Conservation (phyloP, 78 protist species). For the Bigelowiella natans region DNA sequence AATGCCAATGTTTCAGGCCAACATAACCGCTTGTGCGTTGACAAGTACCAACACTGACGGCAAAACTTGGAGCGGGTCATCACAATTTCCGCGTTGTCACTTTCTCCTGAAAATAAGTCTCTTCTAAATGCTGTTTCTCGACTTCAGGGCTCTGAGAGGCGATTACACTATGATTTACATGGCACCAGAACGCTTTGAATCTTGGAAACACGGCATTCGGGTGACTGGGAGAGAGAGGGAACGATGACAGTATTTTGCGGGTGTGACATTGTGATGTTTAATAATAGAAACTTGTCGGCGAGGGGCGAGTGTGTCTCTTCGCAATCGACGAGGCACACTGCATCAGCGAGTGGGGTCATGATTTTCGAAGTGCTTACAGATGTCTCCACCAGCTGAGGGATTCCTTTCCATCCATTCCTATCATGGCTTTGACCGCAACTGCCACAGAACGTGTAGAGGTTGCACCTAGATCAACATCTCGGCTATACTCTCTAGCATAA, state of each 20-base stretch:
- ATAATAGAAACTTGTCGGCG: not conserved
- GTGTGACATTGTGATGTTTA: too few relatives aligned
- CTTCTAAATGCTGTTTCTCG: not conserved
- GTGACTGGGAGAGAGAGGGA: too few relatives aligned
- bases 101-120: not conserved
- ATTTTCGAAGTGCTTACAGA: conserved; percentile 11
- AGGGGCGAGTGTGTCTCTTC: not conserved
- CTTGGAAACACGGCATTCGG: not conserved
- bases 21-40: not conserved
- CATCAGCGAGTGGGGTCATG: conserved; percentile 41
- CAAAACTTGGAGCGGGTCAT: too few relatives aligned
- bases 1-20: too few relatives aligned
- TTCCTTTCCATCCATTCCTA: not conserved
- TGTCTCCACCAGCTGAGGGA: not conserved
- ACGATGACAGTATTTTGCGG: too few relatives aligned
- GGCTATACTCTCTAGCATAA: too few relatives aligned
- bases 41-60: not conserved
- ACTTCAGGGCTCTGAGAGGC: not conserved
- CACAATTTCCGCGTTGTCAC: not conserved
- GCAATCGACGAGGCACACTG: conserved; percentile 38
- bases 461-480: too few relatives aligned
- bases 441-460: not conserved
- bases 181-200: not conserved
- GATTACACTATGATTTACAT: not conserved
- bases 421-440: conserved; percentile 3